These are phyloP conservation scores for Thelonectria discophora DNA, from an alignment of 2,329 filamentous ascomycete genomes.

Conservation along the genomic window DNA sequence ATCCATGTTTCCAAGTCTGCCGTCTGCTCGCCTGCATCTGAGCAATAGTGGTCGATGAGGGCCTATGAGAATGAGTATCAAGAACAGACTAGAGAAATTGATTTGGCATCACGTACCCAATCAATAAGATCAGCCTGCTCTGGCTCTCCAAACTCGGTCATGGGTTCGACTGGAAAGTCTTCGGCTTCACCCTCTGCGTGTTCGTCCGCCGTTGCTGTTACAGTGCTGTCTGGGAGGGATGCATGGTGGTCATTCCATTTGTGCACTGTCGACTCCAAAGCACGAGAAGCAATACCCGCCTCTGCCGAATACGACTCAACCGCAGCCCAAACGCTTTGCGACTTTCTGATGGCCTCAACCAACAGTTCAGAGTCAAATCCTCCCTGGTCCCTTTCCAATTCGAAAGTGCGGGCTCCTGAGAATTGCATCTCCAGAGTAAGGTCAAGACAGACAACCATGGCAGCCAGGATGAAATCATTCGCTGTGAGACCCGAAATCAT, in stretches of 20 bases:
- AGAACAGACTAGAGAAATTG: neutral
- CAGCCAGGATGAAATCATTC: constrained; percentile 61
- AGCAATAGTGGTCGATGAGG: neutral
- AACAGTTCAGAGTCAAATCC: neutral
- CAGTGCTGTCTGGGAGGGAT: neutral
- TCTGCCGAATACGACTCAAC: neutral
- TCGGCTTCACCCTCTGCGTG: neutral
- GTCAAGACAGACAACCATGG: constrained; percentile 59
- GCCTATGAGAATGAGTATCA: neutral
- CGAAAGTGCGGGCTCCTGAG: neutral
- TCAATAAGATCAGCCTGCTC: neutral
- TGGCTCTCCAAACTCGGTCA: neutral
- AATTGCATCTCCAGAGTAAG: constrained; percentile 11
- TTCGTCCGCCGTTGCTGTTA: neutral
- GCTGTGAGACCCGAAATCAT: constrained; percentile 55
- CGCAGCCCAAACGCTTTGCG: neutral
- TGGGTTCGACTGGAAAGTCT: neutral
- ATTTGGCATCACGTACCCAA: neutral
- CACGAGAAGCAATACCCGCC: neutral
- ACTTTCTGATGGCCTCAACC: neutral
- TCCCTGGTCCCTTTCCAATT: neutral
- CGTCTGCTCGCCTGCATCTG: neutral
- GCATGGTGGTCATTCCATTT: neutral
- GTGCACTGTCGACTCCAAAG: neutral
- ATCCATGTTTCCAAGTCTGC: neutral